Conservation (phyloP, 768 basidiomycete genomes). For the Russula emetica region DNA sequence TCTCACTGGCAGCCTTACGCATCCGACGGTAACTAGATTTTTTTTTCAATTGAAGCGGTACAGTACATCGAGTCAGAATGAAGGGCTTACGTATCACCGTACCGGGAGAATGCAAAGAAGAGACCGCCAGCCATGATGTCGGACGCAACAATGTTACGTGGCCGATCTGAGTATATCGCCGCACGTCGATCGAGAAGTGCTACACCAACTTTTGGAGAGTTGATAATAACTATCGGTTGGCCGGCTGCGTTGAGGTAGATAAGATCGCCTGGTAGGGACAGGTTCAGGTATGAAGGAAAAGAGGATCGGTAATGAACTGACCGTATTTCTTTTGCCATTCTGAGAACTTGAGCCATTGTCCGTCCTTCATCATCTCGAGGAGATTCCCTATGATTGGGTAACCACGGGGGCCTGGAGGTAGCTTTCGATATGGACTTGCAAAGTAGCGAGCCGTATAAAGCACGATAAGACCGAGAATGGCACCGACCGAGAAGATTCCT, state of each 20-base stretch:
- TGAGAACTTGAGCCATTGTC: neutral
- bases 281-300: neutral
- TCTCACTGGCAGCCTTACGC: neutral
- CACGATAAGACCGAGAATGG: neutral
- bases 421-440: neutral
- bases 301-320: neutral
- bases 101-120: neutral
- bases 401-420: constrained; percentile 3
- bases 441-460: neutral
- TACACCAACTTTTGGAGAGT: neutral
- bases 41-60: too few species aligned
- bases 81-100: neutral
- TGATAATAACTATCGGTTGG: neutral
- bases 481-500: neutral
- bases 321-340: neutral
- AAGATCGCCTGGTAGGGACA: neutral
- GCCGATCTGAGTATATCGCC: neutral
- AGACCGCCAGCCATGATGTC: neutral
- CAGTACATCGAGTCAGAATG: neutral
- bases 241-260: neutral
- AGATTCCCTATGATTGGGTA: constrained; percentile 2
- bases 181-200: constrained; percentile 1
- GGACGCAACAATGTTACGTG: neutral
- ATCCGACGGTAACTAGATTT: neutral
- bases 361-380: neutral